These are phyloP conservation scores for Phytopythium boreale DNA, from an alignment of 352 stramenopile genomes.

Conservation along the genomic window DNA sequence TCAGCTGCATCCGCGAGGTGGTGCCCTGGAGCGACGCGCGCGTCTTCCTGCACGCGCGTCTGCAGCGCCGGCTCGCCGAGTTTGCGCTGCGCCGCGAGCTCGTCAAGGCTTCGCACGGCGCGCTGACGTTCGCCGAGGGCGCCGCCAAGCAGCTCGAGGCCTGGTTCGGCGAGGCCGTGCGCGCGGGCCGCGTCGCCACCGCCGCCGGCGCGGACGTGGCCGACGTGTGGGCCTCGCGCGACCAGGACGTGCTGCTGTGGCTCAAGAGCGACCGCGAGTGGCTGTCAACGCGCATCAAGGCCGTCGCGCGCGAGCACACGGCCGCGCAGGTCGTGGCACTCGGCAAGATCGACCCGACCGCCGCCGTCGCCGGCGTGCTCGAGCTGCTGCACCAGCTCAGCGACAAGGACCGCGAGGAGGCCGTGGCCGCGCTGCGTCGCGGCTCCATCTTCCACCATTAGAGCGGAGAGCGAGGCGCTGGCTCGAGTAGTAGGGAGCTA, in stretches of 20 bases:
- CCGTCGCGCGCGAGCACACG: conserved; percentile 66
- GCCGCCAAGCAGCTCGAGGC: conserved; percentile 57
- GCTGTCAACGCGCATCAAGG: conserved; percentile 55
- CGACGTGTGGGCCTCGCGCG: conserved; percentile 58
- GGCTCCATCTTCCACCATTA: conserved; percentile 87
- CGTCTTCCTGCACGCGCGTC: conserved; percentile 98
- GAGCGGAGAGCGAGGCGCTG: not conserved
- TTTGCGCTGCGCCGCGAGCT: conserved; percentile 88
- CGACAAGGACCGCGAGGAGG: conserved; percentile 84
- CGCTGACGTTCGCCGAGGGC: conserved; percentile 39
- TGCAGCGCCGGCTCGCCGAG: conserved; percentile 96
- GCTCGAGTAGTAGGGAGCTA: no score
- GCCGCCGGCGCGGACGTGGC: conserved; percentile 62
- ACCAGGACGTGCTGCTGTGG: conserved; percentile 84
- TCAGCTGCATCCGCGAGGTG: conserved; percentile 96
- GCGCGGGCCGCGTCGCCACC: conserved; percentile 61
- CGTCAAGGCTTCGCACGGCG: conserved; percentile 25
- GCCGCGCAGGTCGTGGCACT: conserved; percentile 75
- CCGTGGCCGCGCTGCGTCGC: conserved; percentile 67
- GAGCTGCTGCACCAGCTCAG: conserved; percentile 82
- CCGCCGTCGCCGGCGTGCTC: conserved; percentile 78
- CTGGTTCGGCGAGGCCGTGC: conserved; percentile 84
- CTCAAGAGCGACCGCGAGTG: conserved; percentile 76
- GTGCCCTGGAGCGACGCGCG: conserved; percentile 95
- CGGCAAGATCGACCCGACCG: conserved; percentile 76